These are phyloP conservation scores for Solanum aculeatissimum DNA, from an alignment of 305 asterid genomes.

Conservation along the genomic window DNA sequence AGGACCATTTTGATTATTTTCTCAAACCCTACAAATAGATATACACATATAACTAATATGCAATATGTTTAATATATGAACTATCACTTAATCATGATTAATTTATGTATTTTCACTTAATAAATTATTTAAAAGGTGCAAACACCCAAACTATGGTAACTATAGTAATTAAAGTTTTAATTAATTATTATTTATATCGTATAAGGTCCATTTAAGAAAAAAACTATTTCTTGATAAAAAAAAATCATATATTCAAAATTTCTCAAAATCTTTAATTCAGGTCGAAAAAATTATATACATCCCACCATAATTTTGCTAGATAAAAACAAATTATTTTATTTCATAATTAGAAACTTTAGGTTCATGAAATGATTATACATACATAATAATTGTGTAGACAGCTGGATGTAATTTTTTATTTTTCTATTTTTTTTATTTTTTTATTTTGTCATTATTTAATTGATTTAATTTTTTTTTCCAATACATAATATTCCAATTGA, in stretches of 20 bases:
- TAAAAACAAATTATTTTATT: not conserved
- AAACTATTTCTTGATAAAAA: not conserved
- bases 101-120: no score
- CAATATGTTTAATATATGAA: not conserved
- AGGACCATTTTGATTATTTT: not conserved
- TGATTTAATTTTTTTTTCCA: not conserved
- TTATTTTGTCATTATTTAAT: not conserved
- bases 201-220: not conserved
- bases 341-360: not conserved
- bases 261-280: not conserved
- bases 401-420: not conserved
- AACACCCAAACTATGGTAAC: no score
- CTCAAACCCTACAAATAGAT: not conserved
- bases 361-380: not conserved
- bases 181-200: not conserved
- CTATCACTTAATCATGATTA: not conserved
- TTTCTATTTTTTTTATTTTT: no score
- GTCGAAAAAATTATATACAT: not conserved
- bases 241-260: not conserved
- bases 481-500: not conserved
- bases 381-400: not conserved
- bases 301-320: not conserved
- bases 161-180: no score
- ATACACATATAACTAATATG: not conserved
- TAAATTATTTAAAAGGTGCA: no score